Evolutionary conservation across 1,284 basidiomycete species (phyloP).

Genomic region (Ganoderma sp.): DNA sequence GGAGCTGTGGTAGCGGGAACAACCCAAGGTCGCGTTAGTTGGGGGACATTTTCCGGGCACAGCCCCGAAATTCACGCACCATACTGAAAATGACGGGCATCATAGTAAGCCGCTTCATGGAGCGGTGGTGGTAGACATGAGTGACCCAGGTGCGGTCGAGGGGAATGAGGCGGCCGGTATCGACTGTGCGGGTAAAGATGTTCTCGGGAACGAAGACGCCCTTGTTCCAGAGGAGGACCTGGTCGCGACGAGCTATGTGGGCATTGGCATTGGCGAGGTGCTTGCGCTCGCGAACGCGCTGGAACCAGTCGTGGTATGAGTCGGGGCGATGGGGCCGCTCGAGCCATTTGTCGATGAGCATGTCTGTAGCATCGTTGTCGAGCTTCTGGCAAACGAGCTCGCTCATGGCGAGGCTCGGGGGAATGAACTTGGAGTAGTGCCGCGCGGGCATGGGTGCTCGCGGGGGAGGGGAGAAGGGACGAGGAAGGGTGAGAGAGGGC

Average conservation of each 20-base stretch:
- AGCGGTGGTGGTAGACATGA: slow-evolving; percentile 75
- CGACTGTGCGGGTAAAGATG: slow-evolving; percentile 75
- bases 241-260: slow-evolving; percentile 52
- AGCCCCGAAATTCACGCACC: slow-evolving; percentile 47
- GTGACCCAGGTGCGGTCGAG: slow-evolving; percentile 80
- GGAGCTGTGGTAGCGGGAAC: slow-evolving; percentile 51
- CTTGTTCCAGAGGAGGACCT: slow-evolving; percentile 75
- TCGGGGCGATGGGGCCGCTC: slow-evolving; percentile 66
- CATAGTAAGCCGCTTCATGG: slow-evolving; percentile 74
- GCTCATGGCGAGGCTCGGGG: slow-evolving; percentile 69
- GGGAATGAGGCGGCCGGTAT: slow-evolving; percentile 74
- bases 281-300: slow-evolving; percentile 65
- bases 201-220: slow-evolving; percentile 78
- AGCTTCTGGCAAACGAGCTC: slow-evolving; percentile 77
- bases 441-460: slow-evolving; percentile 37
- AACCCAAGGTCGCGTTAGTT: neutral
- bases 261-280: slow-evolving; percentile 48
- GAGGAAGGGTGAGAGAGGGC: slow-evolving; percentile 5
- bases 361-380: slow-evolving; percentile 73
- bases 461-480: slow-evolving; percentile 8
- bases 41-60: neutral
- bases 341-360: slow-evolving; percentile 81
- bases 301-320: slow-evolving; percentile 77
- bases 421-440: slow-evolving; percentile 67
- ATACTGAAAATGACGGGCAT: slow-evolving; percentile 80